phyloP scores from a whole-genome alignment of 148 eudicot species.

The Fagopyrum esculentum region DNA sequence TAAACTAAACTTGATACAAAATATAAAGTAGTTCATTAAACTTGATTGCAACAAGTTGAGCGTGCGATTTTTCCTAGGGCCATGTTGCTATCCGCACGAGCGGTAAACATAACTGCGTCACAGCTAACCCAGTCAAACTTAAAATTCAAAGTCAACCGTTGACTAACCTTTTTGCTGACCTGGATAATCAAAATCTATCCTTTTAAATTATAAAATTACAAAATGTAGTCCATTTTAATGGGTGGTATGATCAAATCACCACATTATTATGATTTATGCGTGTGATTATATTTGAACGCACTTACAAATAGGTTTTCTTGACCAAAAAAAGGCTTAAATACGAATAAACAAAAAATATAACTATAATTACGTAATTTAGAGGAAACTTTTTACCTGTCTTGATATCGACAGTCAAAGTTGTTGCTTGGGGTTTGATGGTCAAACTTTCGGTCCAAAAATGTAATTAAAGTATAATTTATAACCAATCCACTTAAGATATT shows the following conservation, averaged over 20 bases:
- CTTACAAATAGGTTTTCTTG: too few species aligned
- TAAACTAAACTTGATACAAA: too few species aligned
- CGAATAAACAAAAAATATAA: not conserved
- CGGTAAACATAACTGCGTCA: not conserved
- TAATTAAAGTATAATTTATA: not conserved
- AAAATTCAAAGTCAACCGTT: not conserved
- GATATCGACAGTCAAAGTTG: conserved; percentile 7
- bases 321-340: too few species aligned
- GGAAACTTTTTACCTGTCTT: conserved; percentile 8
- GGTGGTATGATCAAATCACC: too few species aligned
- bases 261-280: not conserved
- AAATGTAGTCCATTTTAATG: too few species aligned
- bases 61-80: not conserved
- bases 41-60: not conserved
- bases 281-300: not conserved
- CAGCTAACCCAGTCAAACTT: not conserved
- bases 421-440: conserved; percentile 4
- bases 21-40: too few species aligned
- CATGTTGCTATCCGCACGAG: not conserved
- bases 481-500: not conserved
- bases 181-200: not conserved
- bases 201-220: too few species aligned
- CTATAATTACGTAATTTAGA: not conserved
- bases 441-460: not conserved
- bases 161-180: not conserved